Evolutionary conservation across 1,139 yeast genomes (phyloP), one percentile per base, ranked within the genome.

Genomic region (Yamadazyma dushanensis): DNA sequence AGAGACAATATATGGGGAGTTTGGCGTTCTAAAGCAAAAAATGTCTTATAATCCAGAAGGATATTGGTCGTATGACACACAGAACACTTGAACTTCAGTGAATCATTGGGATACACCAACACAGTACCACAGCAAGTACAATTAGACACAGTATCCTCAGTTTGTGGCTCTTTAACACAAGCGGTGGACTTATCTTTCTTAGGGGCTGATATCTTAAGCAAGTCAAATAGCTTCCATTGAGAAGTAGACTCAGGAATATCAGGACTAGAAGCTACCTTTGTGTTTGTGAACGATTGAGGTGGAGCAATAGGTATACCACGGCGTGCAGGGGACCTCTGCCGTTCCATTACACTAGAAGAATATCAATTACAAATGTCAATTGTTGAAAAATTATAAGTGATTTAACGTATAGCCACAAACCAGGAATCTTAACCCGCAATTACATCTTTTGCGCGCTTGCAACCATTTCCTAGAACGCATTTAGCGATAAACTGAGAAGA

Each of bases 81-180:
- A 0, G 76, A 64, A 49, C 94, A 84, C 40, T 72, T 70, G 53
- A 76, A 78, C 46, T 77, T 78, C 8, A 53, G 39, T 2, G 73
- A 62, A 7, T 54, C 54, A 5, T 56, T 56, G 0, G 83, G 81
- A 44, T 75, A 70, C 9, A 73, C 66, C 25, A 83, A 56, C 5
- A 72, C 50, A 0, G 80, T 73, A 1, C 83, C 85, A 59, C 95
- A 84, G 52, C 94, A 84, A 11, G 51, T 52, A 44, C 76, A 70
- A 37, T 56, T 57, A 30, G 53, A 50, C 16, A 64, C 53, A 13
- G 50, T 33, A 16, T 36, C 18, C 3, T 36, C 41, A 28, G 35
- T 36, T 16, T 44, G 44, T 3, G 21, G 16, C 19, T 39, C 37
- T 7, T 42, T 40, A 4, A 34, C 26, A n/a, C 36, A 41, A 3